Base-by-base conservation (phyloP, 495 filamentous ascomycete species). In the Aspergillus bridgeri region DNA sequence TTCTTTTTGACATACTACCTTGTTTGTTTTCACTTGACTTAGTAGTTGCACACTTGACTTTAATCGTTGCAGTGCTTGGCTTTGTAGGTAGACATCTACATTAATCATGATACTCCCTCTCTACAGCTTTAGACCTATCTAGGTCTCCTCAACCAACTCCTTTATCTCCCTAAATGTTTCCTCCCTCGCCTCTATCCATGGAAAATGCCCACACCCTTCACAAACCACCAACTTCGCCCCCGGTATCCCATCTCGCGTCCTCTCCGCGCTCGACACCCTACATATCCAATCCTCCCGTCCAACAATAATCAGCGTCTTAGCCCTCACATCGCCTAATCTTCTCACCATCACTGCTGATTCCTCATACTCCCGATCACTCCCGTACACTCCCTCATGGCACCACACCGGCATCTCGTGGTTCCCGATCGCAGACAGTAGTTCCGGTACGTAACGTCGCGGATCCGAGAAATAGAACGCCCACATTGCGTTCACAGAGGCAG, bases 181-280 rank as follows among this genome's bases (percentile, higher is more conserved):
- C 19, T 63, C 50, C 44, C 49, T 57, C 43, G 53, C 22, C 58
- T 67, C 63, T 48, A 63, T 66, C 58, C 63, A 64, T 17, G 63
- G 63, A 21, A 66, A 63, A 63, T 68, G 65, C 1, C 65, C 65
- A 54, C 62, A 65, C 8, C 52, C 50, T n/a, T 60, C 52, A 48
- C 61, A 65, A 25, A 54, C 46, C n/a, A 62, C 43, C 15, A 62
- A 3, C 29, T 22, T 38, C 0, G 53, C 44, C 19, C 38, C 51
- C 3, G 38, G 17, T 25, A 66, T 66, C 33, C 52, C 52, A 6
- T 55, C 38, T n/a, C 21, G 25, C 21, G 59, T 57, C 20, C 46
- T 43, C 21, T 51, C 29, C 21, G 53, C 57, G 56, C 65, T 62
- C 21, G 46, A 48, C 44, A 55, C 6, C 19, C 62, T 59, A 51